Percentiles rank a stretch among this genome's conserved stretches.
Conservation (phyloP, 164 flowering plant genomes). For the Dillenia suffruticosa region DNA sequence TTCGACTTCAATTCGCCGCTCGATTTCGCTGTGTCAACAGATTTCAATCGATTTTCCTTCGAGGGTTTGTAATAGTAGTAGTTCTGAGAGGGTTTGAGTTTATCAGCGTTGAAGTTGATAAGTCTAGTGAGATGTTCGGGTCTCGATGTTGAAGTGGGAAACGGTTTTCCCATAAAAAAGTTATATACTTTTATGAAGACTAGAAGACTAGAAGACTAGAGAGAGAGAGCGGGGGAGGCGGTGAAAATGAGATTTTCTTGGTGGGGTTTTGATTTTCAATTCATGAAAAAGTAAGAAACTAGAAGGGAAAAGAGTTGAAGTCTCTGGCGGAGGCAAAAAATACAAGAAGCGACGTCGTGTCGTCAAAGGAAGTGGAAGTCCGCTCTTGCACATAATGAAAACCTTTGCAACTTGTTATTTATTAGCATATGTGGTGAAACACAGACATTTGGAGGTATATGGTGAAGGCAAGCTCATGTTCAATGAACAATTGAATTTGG, state of each 20-base stretch:
- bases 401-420: too few relatives aligned
- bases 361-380: too few relatives aligned
- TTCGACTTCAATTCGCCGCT: slow-evolving; percentile 4
- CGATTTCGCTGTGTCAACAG: slow-evolving; percentile 9
- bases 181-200: neutral
- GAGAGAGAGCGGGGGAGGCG: neutral
- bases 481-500: too few relatives aligned
- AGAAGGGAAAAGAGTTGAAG: neutral
- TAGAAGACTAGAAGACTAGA: neutral
- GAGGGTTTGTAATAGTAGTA: slow-evolving; percentile 14
- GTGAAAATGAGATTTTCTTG: neutral
- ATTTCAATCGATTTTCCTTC: slow-evolving; percentile 2
- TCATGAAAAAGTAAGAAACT: neutral
- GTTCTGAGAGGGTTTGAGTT: slow-evolving; percentile 1
- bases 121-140: slow-evolving; percentile 11
- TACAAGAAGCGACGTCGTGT: too few relatives aligned
- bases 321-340: too few relatives aligned
- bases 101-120: slow-evolving; percentile 2
- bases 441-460: too few relatives aligned
- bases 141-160: slow-evolving; percentile 11
- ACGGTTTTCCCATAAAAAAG: slow-evolving; percentile 34
- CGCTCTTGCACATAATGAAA: too few relatives aligned
- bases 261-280: neutral
- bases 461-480: too few relatives aligned
- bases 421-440: too few relatives aligned